Conservation (phyloP, 2,329 filamentous ascomycete species). For the Aspergillus neoniger region DNA sequence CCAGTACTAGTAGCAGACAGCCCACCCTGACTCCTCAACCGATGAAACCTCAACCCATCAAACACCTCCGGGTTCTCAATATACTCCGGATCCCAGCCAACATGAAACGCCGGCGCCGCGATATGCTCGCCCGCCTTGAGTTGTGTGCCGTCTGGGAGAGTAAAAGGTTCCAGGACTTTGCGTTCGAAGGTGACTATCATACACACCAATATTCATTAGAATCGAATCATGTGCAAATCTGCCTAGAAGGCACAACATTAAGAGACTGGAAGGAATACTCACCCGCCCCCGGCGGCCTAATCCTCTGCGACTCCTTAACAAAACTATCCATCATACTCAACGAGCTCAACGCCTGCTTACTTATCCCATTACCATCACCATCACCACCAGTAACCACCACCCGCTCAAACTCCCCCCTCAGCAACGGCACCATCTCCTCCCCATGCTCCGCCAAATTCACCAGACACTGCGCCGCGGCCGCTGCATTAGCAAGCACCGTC, state of each 20-base stretch:
- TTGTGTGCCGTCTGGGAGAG: constrained; percentile 45
- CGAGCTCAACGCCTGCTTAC: not conserved
- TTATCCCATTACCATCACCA: not conserved
- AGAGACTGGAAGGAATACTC: too few relatives aligned
- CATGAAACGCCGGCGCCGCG: constrained; percentile 47
- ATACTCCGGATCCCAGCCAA: constrained; percentile 49
- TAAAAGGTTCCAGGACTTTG: constrained; percentile 16
- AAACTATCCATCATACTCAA: constrained; percentile 28
- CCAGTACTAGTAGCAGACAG: constrained; percentile 23
- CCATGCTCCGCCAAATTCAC: constrained; percentile 3
- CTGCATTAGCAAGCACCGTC: not conserved
- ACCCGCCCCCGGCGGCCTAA: constrained; percentile 22
- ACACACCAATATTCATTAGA: constrained; percentile 8
- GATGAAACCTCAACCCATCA: constrained; percentile 54
- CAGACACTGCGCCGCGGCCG: not conserved
- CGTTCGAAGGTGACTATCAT: constrained; percentile 20
- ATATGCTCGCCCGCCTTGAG: constrained; percentile 50
- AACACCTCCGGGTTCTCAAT: constrained; percentile 49
- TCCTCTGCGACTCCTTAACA: constrained; percentile 25
- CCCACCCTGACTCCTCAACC: constrained; percentile 31
- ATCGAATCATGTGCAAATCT: too few relatives aligned
- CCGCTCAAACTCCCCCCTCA: constrained; percentile 3
- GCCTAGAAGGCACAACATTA: too few relatives aligned
- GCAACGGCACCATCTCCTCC: constrained; percentile 1
- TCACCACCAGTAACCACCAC: not conserved